These are phyloP conservation scores for Cyclotella baltica DNA, from an alignment of 108 stramenopile genomes.

Conservation along the genomic window DNA sequence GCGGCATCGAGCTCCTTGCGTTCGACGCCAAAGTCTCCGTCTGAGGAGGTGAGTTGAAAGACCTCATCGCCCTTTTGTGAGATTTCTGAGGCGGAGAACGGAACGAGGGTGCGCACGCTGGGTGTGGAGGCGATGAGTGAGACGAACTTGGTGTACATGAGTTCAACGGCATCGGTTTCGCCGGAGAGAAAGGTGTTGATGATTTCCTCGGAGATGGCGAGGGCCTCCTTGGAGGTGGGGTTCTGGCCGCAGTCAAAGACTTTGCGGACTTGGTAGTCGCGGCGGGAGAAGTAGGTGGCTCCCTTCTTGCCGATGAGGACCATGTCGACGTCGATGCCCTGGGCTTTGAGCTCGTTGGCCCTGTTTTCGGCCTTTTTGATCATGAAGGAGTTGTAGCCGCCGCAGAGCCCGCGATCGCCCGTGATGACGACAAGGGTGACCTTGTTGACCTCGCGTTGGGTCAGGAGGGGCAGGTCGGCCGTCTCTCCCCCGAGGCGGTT, in stretches of 20 bases:
- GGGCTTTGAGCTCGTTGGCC: slow-evolving; percentile 78
- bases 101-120: slow-evolving; percentile 92
- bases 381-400: slow-evolving; percentile 96
- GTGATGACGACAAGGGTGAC: slow-evolving; percentile 91
- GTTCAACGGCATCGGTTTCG: slow-evolving; percentile 94
- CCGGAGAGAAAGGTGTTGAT: slow-evolving; percentile 92
- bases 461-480: slow-evolving; percentile 93
- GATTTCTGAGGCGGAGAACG: slow-evolving; percentile 94
- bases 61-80: slow-evolving; percentile 93
- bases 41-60: slow-evolving; percentile 91
- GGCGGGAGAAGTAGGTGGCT: slow-evolving; percentile 85
- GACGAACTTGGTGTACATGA: slow-evolving; percentile 96
- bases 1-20: slow-evolving; percentile 79
- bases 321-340: slow-evolving; percentile 89
- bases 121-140: slow-evolving; percentile 93
- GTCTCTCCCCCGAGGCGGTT: slow-evolving; percentile 84
- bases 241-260: slow-evolving; percentile 91
- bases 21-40: slow-evolving; percentile 87
- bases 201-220: slow-evolving; percentile 91
- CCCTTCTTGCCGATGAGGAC: slow-evolving; percentile 95
- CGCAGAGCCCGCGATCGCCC: slow-evolving; percentile 96
- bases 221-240: slow-evolving; percentile 90
- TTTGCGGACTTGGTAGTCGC: slow-evolving; percentile 80
- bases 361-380: slow-evolving; percentile 96
- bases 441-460: slow-evolving; percentile 96